Base-by-base conservation (phyloP, 2,329 filamentous ascomycete genomes). In the Pseudogymnoascus sp. region DNA sequence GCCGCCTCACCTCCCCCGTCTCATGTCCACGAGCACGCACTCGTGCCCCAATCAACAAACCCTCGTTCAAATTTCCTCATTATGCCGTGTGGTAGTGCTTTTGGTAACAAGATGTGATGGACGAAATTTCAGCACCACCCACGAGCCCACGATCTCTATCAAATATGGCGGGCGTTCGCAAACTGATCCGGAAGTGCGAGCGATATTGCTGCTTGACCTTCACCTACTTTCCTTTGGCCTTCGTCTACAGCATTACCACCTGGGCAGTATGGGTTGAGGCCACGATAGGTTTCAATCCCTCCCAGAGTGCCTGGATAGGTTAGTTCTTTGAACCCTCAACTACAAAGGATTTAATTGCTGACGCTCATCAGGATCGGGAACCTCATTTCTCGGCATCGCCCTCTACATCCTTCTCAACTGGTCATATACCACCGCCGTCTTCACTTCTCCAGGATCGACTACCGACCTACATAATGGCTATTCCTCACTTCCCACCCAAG, bases 191-290 rank as follows among this genome's bases (percentile, higher is more conserved):
- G 67, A 85, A 82, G 74, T 80, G 90, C 70, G 93, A 97, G 81
- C 88, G 92, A 60, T 88, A 85, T 72, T 97, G 92, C 80, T 97
- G 93, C 78, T 79, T 82, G 46, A 84, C 86, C 65, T 82, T 89
- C 62, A 90, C 86, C 25, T 96, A 92, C 75, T 90, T 96, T 69
- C 93, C 93, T n/a, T 81, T 97, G 16, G 79, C 80, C 28, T 96
- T 97, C 73, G 90, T 97, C 64, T 97, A 96, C 72, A 84, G 88
- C 63, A 76, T 97, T 68, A 93, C 91, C n/a, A 89, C 89, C 9
- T 99, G 95, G 95, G 93, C 91, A 2, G 84, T 89, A n/a, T 97
- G 89, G 82, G 92, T 96, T 7, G 84, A 93, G 69, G 82, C 89
- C 59, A 87, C 81, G 63, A 89, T 96, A 65, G 89, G 90, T 61